Conservation (phyloP, 2,329 filamentous ascomycete species). For the Trichothecium roseum region DNA sequence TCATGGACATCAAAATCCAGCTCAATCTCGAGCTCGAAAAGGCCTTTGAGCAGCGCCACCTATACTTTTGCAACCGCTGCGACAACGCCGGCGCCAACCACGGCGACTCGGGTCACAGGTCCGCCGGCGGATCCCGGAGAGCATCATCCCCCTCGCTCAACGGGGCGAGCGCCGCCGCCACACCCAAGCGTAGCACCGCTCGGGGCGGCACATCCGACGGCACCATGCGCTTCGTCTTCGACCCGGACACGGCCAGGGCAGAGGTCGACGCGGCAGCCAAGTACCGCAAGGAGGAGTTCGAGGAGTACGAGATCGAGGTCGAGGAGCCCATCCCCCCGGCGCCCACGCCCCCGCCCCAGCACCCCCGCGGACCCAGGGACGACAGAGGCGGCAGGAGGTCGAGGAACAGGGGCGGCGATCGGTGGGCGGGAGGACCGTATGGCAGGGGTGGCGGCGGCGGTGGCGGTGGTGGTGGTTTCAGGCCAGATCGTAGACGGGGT, state of each 20-base stretch:
- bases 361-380: conserved; percentile 1
- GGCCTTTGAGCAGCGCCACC: conserved; percentile 51
- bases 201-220: conserved; percentile 48
- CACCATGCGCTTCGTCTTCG: conserved; percentile 83
- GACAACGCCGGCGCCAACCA: conserved; percentile 24
- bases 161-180: background rate
- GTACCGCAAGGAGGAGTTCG: conserved; percentile 64
- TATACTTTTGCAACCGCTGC: conserved; percentile 46
- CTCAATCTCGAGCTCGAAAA: conserved; percentile 73
- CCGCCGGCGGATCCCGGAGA: conserved; percentile 5
- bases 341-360: conserved; percentile 8
- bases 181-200: conserved; percentile 9
- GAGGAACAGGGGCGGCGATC: conserved; percentile 4
- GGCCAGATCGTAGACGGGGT: background rate
- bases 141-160: background rate
- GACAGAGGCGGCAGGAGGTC: conserved; percentile 13
- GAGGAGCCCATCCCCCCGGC: conserved; percentile 46
- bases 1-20: conserved; percentile 78
- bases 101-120: conserved; percentile 21
- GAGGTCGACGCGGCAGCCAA: conserved; percentile 59
- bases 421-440: conserved; percentile 3
- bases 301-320: conserved; percentile 68
- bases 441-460: background rate
- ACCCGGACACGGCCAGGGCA: conserved; percentile 60
- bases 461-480: conserved; percentile 1